These are phyloP conservation scores for Arachnomyces sp. DNA, from an alignment of 2,329 filamentous ascomycete genomes.

Conservation along the genomic window DNA sequence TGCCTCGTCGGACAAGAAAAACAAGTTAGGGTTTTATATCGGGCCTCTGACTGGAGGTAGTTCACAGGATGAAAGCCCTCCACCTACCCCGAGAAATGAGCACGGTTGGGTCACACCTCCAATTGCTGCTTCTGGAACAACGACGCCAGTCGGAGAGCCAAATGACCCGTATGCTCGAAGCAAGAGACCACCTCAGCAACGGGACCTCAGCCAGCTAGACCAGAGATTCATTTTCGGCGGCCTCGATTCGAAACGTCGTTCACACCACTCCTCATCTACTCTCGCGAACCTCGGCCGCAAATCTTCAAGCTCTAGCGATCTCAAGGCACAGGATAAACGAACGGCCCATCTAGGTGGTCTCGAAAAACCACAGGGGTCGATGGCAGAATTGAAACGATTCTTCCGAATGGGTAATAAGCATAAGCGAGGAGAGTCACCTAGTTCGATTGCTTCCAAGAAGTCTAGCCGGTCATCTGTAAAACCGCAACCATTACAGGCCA, in stretches of 20 bases:
- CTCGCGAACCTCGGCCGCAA: slow-evolving; percentile 21
- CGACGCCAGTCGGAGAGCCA: slow-evolving; percentile 67
- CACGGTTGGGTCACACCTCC: slow-evolving; percentile 38
- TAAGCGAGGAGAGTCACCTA: slow-evolving; percentile 55
- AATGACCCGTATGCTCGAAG: slow-evolving; percentile 84
- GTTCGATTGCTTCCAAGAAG: slow-evolving; percentile 51
- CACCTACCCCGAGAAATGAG: slow-evolving; percentile 46
- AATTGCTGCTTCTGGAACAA: slow-evolving; percentile 61
- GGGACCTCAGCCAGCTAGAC: slow-evolving; percentile 61
- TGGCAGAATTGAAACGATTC: slow-evolving; percentile 94
- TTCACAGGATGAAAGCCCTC: slow-evolving; percentile 55
- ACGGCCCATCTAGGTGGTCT: slow-evolving; percentile 37
- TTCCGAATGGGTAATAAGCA: slow-evolving; percentile 67
- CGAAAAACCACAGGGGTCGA: slow-evolving; percentile 62
- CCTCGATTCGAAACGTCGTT: slow-evolving; percentile 59
- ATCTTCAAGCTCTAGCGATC: slow-evolving; percentile 36
- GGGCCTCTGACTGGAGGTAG: slow-evolving; percentile 48
- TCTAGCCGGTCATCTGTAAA: slow-evolving; percentile 44
- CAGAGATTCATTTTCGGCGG: slow-evolving; percentile 75
- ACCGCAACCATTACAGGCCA: slow-evolving; percentile 46
- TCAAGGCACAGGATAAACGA: slow-evolving; percentile 42
- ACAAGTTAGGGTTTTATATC: slow-evolving; percentile 47
- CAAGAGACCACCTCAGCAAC: slow-evolving; percentile 62
- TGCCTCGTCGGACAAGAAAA: slow-evolving; percentile 34
- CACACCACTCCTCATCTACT: slow-evolving; percentile 39